Evolutionary conservation across 805 yeast genomes (phyloP).

Genomic region (Priceomyces medius): DNA sequence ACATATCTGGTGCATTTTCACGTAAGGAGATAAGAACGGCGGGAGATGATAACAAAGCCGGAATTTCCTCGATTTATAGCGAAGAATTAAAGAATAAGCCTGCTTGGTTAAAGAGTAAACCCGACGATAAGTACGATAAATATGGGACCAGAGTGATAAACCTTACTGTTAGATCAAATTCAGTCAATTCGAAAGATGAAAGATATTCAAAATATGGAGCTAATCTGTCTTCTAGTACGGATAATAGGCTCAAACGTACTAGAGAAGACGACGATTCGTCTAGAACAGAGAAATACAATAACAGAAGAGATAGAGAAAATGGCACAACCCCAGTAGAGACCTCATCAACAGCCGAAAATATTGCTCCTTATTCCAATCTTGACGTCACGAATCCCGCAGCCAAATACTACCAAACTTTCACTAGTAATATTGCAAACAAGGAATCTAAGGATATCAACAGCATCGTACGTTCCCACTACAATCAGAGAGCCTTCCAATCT

Average conservation of each 20-base stretch:
- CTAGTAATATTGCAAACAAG: conserved; percentile 33
- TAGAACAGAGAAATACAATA: not conserved
- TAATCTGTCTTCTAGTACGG: not conserved
- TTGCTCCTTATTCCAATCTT: conserved; percentile 21
- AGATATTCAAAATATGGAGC: conserved; percentile 13
- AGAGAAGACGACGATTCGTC: not conserved
- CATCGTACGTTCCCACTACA: conserved; percentile 80
- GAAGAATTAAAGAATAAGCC: conserved; percentile 28
- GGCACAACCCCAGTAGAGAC: conserved; percentile 6
- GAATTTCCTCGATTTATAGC: conserved; percentile 19
- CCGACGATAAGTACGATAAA: conserved; percentile 36
- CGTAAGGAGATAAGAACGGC: conserved; percentile 14
- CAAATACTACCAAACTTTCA: conserved; percentile 35
- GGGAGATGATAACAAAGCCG: not conserved
- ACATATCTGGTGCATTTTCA: conserved; percentile 22
- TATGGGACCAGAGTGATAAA: conserved; percentile 23
- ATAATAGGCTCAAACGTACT: conserved; percentile 8
- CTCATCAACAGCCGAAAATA: no score
- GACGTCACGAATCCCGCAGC: conserved; percentile 23
- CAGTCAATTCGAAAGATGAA: conserved; percentile 6
- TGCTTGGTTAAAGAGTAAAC: conserved; percentile 38
- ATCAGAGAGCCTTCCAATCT: conserved; percentile 73
- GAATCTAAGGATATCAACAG: conserved; percentile 52
- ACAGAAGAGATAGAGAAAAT: conserved; percentile 1
- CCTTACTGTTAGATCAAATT: conserved; percentile 8